These are phyloP conservation scores for Aspergillus jensenii DNA, from an alignment of 2,329 filamentous ascomycete species.

Conservation along the genomic window DNA sequence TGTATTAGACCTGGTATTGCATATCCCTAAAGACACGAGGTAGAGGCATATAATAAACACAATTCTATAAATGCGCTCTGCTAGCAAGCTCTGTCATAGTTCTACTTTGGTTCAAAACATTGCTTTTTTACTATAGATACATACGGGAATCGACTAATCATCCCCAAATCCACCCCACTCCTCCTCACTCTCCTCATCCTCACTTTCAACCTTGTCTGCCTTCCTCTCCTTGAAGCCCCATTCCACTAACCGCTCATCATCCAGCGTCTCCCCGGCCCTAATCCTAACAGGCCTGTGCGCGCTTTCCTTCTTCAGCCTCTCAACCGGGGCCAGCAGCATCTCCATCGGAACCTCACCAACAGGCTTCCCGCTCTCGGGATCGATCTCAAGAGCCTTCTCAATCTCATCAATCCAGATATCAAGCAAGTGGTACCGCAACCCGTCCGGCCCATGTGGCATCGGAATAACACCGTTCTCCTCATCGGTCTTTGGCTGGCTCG, in stretches of 20 bases:
- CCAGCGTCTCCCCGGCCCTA: slow-evolving; percentile 68
- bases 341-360: slow-evolving; percentile 41
- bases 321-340: slow-evolving; percentile 45
- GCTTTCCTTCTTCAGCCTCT: slow-evolving; percentile 49
- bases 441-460: slow-evolving; percentile 69
- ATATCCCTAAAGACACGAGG: background rate
- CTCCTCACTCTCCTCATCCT: slow-evolving; percentile 50
- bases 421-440: slow-evolving; percentile 79
- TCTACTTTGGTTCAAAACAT: background rate
- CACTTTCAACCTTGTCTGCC: slow-evolving; percentile 31
- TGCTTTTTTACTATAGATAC: background rate
- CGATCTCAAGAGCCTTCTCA: slow-evolving; percentile 64
- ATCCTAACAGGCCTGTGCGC: slow-evolving; percentile 70
- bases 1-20: background rate
- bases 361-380: slow-evolving; percentile 36
- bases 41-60: slow-evolving; percentile 5
- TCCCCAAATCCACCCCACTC: slow-evolving; percentile 72
- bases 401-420: slow-evolving; percentile 93
- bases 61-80: background rate
- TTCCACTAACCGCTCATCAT: slow-evolving; percentile 71
- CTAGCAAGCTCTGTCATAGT: background rate
- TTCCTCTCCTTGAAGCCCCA: slow-evolving; percentile 49
- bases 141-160: slow-evolving; percentile 32
- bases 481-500: slow-evolving; percentile 26
- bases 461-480: slow-evolving; percentile 30